Base-by-base conservation (phyloP, 2,329 filamentous ascomycete genomes). In the Colletotrichum sp. region DNA sequence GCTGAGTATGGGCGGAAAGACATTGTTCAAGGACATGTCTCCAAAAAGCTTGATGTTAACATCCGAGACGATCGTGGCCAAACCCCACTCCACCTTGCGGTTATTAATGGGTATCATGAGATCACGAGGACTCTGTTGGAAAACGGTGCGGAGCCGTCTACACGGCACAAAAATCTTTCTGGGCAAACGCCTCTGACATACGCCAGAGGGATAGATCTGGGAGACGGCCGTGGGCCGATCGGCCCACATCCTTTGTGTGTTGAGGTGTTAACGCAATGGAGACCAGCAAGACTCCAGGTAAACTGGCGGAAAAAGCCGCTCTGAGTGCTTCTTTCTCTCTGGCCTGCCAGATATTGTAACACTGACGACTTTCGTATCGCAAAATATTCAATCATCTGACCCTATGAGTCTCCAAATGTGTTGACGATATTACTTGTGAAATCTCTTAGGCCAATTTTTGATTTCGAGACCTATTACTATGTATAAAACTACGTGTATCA, bases 401-500 rank as follows among this genome's bases (percentile, higher is more conserved):
- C 36, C 36, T 39, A 39, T 39, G 36, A 18, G 36, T 39, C 36
- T 39, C 36, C 16, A 5, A 39, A 39, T 39, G 36, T 44, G 0
- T 10, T n/a, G 39, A 3, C 18, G 39, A 18, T 44, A 10, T n/a
- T 44, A 2, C 9, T 44, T 18, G 39, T n/a, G 39, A n/a, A 44
- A 44, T 44, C 39, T 44, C 39, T n/a, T n/a, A 44, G 16, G 39
- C 39, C 39, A 18, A 44, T 1, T 44, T 0, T 3, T 44, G 2
- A 44, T 44, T 44, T 44, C 18, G 18, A 44, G 39, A 18, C 8
- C 39, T 44, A 44, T 44, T 18, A 18, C 15, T 18, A 39, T 3
- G 36, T 2, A 8, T 9, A 39, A 3, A 1, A 16, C 1, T 48
- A 13, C 6, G 0, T 48, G 10, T n/a, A 7, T 2, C 6, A 0